Evolutionary conservation across 1,284 basidiomycete genomes (phyloP), one percentile per base, ranked within the genome.

Genomic region (Leccinum subatratum): DNA sequence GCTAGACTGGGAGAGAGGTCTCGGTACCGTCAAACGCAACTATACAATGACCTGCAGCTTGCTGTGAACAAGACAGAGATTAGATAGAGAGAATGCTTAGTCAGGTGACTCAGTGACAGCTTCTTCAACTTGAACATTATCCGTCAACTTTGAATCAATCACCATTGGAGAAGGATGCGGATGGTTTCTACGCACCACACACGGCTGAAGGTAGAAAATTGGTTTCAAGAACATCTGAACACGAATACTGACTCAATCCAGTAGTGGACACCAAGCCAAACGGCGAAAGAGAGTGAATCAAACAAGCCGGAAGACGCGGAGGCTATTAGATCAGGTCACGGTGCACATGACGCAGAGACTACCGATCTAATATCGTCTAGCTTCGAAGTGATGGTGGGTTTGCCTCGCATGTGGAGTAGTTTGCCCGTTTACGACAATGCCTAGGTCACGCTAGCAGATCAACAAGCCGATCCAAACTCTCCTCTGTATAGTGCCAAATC

Each of bases 391-490:
- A 82, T 84, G 71, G 89, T 91, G 73, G 64, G 87, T 79, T n/a
- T 48, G 45, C 32, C 42, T 48, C 32, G 58, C 66, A 34, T 62
- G 64, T 65, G 25, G 18, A 56, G 28, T 25, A 28, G 18, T 42
- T 45, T 58, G 32, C 56, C 63, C 28, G 28, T 69, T 73, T 61
- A 70, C 70, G 42, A 20, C 67, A 64, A 51, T 63, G 56, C 64
- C 63, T 72, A 98, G 93, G 95, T 99, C 70, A 99, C 96, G 37
- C 85, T 99, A 66, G 96, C 96, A 63, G 96, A 99, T 80, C 94
- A 97, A 77, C 97, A 99, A 81, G 90, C 88, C 37, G 95, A 99
- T 77, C 94, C 95, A 62, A 92, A 97, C 79, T 98, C 96, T 28
- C 97, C 97, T 2, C 80, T 99, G 9, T 98, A 87, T 79, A 97